Conservation (phyloP, 2,329 filamentous ascomycete species). For the Cytospora piceae region DNA sequence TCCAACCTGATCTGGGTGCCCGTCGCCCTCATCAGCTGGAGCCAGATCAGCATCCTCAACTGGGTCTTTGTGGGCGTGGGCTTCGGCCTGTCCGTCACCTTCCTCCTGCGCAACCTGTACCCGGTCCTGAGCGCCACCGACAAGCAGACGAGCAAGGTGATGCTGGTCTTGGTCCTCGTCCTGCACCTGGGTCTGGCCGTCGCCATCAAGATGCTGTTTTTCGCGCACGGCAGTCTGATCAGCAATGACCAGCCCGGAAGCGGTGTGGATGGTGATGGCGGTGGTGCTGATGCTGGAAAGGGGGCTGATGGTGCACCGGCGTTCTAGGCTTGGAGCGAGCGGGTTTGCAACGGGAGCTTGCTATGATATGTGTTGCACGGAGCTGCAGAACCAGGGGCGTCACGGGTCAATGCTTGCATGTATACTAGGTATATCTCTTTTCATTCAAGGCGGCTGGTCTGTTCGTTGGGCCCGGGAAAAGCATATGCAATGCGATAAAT, state of each 20-base stretch:
- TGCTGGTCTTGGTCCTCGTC: conserved; percentile 81
- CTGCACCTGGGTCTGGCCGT: conserved; percentile 89
- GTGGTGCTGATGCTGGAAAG: conserved; percentile 19
- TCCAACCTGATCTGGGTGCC: conserved; percentile 97
- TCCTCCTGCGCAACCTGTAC: conserved; percentile 84
- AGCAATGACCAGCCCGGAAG: conserved; percentile 31
- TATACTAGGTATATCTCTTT: conserved; percentile 13
- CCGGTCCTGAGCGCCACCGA: conserved; percentile 93
- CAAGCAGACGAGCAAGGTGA: conserved; percentile 83
- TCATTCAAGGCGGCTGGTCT: conserved; percentile 5
- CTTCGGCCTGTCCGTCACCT: conserved; percentile 79
- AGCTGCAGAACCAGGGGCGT: conserved; percentile 13
- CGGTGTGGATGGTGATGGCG: conserved; percentile 24
- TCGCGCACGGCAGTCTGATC: conserved; percentile 75
- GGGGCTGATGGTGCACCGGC: conserved; percentile 16
- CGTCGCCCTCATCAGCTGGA: conserved; percentile 90
- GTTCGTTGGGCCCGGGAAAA: conserved; percentile 1
- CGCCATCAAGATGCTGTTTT: conserved; percentile 96
- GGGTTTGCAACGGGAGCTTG: not conserved
- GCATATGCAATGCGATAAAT: conserved; percentile 4
- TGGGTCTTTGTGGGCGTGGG: conserved; percentile 91
- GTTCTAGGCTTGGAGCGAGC: conserved; percentile 11
- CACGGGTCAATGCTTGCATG: conserved; percentile 23
- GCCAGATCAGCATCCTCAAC: conserved; percentile 82
- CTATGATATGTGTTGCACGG: not conserved